Base-by-base conservation (phyloP, 2,329 filamentous ascomycete species). In the Penicillium aurantiogriseum region DNA sequence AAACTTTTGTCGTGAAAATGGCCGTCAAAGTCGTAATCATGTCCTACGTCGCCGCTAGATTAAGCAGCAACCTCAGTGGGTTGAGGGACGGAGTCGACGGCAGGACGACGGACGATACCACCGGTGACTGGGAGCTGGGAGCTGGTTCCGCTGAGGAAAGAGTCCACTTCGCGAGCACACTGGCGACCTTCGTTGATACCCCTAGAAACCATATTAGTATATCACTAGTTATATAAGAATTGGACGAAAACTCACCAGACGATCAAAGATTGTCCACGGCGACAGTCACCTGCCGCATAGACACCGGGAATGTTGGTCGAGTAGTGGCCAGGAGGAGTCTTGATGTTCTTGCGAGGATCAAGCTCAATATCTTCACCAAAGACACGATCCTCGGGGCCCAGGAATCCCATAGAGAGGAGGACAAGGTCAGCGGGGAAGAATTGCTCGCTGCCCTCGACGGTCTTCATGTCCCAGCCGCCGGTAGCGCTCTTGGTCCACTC, bases 401-500 rank as follows among this genome's bases (percentile, higher is more conserved):
- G 79, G 88, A 97, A 97, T 72, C 93, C 93, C 93, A 97, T 97
- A 51, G 93, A 96, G 48, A 97, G 82, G 44, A 97, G 85, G 44
- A 97, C 92, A 40, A 97, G 85, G 71, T 97, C 93, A 29, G 93
- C 93, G 38, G 91, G 91, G 88, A 97, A 97, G 83, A 95, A 95
- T 74, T 97, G 87, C 80, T 96, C 90, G 60, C 89, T 93, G 38
- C 90, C 92, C 65, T 96, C 92, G 33, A 96, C 83, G 76, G 96
- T 93, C 84, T 96, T 96, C 92, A 97, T 97, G 77, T 97, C 93
- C 93, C 93, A 97, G 44, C 92, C 92, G 64, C 92, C 92, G 60
- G 85, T 88, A 29, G 90, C 83, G 53, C 87, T 91, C 82, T 92
- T 94, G 67, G 91, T 94, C 93, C 93, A 97, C 75, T 97, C 92